Conservation (phyloP, 1,284 basidiomycete species). For the Trichosporon sp. region DNA sequence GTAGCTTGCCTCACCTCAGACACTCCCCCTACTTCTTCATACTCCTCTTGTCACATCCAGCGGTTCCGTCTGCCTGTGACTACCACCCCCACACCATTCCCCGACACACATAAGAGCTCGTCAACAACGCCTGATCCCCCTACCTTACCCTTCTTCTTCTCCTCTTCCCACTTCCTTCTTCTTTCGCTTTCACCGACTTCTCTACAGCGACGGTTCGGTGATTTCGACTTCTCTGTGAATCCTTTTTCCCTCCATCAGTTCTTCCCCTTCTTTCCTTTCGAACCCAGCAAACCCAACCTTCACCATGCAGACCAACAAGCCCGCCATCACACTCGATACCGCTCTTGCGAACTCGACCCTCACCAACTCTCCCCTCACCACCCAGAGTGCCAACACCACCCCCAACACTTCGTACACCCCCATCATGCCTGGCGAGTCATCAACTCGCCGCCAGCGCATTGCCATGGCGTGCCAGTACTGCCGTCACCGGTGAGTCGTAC, state of each 20-base stretch:
- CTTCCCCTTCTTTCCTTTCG: not conserved
- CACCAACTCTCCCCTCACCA: slow-evolving; percentile 14
- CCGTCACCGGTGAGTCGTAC: slow-evolving; percentile 49
- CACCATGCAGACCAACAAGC: slow-evolving; percentile 26
- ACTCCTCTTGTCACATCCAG: slow-evolving; percentile 5
- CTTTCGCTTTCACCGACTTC: slow-evolving; percentile 6
- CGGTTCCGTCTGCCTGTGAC: slow-evolving; percentile 5
- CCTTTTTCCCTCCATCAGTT: not conserved
- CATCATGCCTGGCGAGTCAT: slow-evolving; percentile 37
- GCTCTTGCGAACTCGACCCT: slow-evolving; percentile 21
- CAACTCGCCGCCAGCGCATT: slow-evolving; percentile 47
- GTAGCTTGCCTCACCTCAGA: slow-evolving; percentile 13
- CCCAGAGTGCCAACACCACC: slow-evolving; percentile 20
- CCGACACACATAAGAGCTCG: slow-evolving; percentile 14
- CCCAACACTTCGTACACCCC: slow-evolving; percentile 11
- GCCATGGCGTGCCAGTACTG: slow-evolving; percentile 56
- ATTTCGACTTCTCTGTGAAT: not conserved
- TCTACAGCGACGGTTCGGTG: not conserved
- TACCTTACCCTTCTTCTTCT: not conserved
- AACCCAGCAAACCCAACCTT: not conserved
- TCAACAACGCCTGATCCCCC: not conserved
- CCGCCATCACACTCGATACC: slow-evolving; percentile 23
- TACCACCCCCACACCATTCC: not conserved
- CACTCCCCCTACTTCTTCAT: slow-evolving; percentile 6
- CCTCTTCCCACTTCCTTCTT: slow-evolving; percentile 4